Base-by-base conservation (phyloP, 148 eudicot species). In the Fallopia convolvulus region DNA sequence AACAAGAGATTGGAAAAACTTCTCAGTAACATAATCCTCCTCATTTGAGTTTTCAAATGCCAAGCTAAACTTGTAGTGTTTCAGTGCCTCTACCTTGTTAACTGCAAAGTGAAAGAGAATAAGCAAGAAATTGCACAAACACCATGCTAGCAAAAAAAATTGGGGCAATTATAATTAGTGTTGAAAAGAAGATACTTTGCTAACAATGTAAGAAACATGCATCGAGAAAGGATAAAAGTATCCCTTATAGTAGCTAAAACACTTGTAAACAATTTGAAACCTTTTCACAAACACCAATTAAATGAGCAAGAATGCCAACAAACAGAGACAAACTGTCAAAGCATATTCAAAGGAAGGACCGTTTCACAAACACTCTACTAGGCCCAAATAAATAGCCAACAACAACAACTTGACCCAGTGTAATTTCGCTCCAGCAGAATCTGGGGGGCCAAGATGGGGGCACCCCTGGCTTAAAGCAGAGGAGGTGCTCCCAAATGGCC, bases 21-120 rank as follows among this genome's bases (percentile, higher is more conserved):
- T 94, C 79, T 94, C 98, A 36, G 98, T 94, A 18, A 94, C 98
- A 81, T 94, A 94, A 77, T 94, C 98, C 87, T 94, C 98, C 86
- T 92, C 98, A 53, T 92, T 92, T 21, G 98, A 90, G 78, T 94
- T 94, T 86, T 94, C 98, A 83, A 94, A 94, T 74, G 98, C 98
- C 90, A 94, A 84, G 86, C 98, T 94, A 74, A 94, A 94, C 80
- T 85, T 92, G 85, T 92, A 94, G 75, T 76, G 90, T 90, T 86
- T 94, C 80, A 94, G 68, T 72, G 97, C 70, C 81, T 89, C 88
- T 72, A 94, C 91, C 88, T 94, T 94, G 81, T 94, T 88, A 86
- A 92, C 98, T 94, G 93, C 84, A 81, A 46, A 20, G 70, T 48
- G 15, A 56, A 26, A 76, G 21, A 40, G 23, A 66, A 60, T 41